Evolutionary conservation across 257 asterid genomes (phyloP), one percentile per base, ranked within the genome.

Genomic region (Lantana camara): DNA sequence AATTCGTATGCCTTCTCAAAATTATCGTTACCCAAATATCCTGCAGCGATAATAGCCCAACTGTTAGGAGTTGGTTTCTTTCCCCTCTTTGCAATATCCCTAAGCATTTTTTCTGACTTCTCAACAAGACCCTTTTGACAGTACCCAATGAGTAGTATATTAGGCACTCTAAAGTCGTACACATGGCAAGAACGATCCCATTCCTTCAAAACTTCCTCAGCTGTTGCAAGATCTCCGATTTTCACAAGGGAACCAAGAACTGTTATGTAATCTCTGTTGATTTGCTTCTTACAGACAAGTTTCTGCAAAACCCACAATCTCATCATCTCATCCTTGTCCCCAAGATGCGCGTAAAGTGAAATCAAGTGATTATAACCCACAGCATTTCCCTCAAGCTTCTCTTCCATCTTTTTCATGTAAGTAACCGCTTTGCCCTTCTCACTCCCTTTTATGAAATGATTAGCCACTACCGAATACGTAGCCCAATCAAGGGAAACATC

Each of bases 251-350:
- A 72, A 5, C 85, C 82, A 48, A 82, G 64, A 74, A 85, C 65
- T 49, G 82, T 77, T 24, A 82, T 82, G 63, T 85, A 85, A 41
- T 82, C 93, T 65, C 80, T 41, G 64, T 85, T 85, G 54, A 80
- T 74, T 51, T 82, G 90, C 82, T 85, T 82, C 48, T 74, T 85
- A 66, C 85, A 82, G 5, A 40, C 73, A 16, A 67, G 5, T 67
- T 82, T 79, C n/a, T 82, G 87, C 69, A 76, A 60, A 58, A 29
- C 76, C 93, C 93, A 85, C 63, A 83, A 38, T 61, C 93, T 75
- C 76, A 70, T 73, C 70, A 85, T 76, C 69, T 80, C 87, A 24
- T 76, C 78, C 32, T 61, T 72, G 64, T 74, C 63, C 19, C 83
- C 87, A 0, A 85, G 73, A 60, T 73, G 83, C 1, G 77, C 80